phyloP scores from a whole-genome alignment of 306 rosid genomes.

The Arachis hypogaea region DNA sequence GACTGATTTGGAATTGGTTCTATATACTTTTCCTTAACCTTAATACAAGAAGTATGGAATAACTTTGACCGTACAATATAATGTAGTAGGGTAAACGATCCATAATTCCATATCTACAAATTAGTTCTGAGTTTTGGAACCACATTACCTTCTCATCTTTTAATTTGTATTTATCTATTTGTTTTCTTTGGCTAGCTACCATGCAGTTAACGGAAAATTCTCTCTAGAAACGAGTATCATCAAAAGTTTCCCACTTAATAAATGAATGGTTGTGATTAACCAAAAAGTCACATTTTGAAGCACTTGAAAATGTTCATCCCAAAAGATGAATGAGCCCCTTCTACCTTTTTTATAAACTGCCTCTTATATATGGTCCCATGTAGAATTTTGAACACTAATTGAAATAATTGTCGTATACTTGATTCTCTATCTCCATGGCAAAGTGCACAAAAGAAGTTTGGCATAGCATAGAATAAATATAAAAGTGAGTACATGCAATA shows the following conservation, averaged over 20 bases:
- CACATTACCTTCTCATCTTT: constrained; percentile 7
- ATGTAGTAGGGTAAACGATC: constrained; percentile 4
- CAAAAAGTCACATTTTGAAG: constrained; percentile 46
- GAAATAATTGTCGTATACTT: constrained; percentile 28
- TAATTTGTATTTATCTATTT: background rate
- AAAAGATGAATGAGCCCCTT: constrained; percentile 31
- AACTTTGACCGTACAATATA: background rate
- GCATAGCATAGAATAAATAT: constrained; percentile 45
- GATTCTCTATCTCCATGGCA: constrained; percentile 51
- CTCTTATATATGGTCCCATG: constrained; percentile 59
- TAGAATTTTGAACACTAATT: constrained; percentile 36
- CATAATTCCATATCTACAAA: background rate
- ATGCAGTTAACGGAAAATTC: constrained; percentile 46
- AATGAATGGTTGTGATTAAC: constrained; percentile 46
- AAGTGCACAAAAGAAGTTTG: constrained; percentile 45
- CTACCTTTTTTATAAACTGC: constrained; percentile 37
- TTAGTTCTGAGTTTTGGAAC: constrained; percentile 9
- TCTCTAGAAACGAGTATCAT: constrained; percentile 24
- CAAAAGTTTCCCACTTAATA: constrained; percentile 41
- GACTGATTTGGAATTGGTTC: no score
- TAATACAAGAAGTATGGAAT: no score
- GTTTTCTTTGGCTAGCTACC: constrained; percentile 22
- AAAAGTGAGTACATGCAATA: constrained; percentile 28
- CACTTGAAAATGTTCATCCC: constrained; percentile 43
- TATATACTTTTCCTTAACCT: no score